These are phyloP conservation scores for Zoysia japonica DNA, from an alignment of 176 grass and related monocot genomes.

Conservation along the genomic window DNA sequence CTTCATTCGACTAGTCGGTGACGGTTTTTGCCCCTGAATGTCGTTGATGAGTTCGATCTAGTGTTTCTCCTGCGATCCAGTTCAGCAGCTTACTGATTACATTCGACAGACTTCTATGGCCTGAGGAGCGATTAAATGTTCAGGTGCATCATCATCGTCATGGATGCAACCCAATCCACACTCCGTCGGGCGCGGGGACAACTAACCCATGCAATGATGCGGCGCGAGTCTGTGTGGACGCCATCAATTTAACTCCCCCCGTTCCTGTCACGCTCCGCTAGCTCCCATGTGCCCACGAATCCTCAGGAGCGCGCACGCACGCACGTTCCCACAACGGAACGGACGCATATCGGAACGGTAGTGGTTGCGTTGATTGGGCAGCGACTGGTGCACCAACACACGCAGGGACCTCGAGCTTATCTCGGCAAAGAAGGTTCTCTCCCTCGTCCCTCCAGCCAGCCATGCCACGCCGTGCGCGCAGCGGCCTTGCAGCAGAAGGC, in stretches of 20 bases:
- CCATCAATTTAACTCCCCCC: constrained; percentile 40
- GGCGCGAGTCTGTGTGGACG: constrained; percentile 9
- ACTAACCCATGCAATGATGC: not conserved
- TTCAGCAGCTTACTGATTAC: too few relatives aligned
- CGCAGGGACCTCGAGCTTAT: constrained; percentile 30
- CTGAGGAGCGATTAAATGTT: constrained; percentile 10
- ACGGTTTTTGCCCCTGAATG: too few relatives aligned
- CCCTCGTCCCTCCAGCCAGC: not conserved
- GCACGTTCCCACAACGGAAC: constrained; percentile 10
- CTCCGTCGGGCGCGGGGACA: not conserved
- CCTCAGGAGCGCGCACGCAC: constrained; percentile 31
- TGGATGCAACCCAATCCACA: not conserved
- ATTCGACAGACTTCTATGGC: too few relatives aligned
- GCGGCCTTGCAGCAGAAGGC: constrained; percentile 25
- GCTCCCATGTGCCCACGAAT: constrained; percentile 45
- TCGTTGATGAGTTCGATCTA: too few relatives aligned
- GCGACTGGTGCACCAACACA: constrained; percentile 36
- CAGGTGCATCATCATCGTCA: not conserved
- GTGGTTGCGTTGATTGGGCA: constrained; percentile 38
- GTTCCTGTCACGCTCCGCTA: constrained; percentile 25
- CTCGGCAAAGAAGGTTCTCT: constrained; percentile 34
- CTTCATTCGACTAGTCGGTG: too few relatives aligned
- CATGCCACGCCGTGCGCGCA: not conserved
- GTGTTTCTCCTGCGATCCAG: too few relatives aligned
- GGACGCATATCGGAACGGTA: constrained; percentile 28